Conservation (phyloP, 306 rosid species). For the Pterocarpus macrocarpus region DNA sequence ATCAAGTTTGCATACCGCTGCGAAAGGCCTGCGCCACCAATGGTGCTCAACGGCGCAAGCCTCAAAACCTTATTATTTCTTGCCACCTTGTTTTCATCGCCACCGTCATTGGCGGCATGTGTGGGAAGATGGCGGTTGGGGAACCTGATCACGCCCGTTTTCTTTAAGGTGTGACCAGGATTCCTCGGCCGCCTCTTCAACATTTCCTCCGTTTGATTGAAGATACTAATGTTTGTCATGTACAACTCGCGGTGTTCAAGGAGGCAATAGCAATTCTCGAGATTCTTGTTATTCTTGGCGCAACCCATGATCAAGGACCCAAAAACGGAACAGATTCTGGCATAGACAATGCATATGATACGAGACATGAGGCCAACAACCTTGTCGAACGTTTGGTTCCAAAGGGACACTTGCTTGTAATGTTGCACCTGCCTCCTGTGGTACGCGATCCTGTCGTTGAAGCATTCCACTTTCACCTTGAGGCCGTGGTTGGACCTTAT, state of each 20-base stretch:
- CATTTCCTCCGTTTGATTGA: conserved; percentile 10
- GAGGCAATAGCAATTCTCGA: conserved; percentile 47
- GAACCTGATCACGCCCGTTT: conserved; percentile 32
- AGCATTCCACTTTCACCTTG: conserved; percentile 51
- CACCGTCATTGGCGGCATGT: not conserved
- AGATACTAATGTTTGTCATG: conserved; percentile 3
- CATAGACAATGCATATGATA: conserved; percentile 56
- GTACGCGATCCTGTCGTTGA: conserved; percentile 42
- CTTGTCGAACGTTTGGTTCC: conserved; percentile 67
- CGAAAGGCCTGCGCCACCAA: conserved; percentile 74
- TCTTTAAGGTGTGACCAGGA: conserved; percentile 40
- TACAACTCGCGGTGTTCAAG: conserved; percentile 46
- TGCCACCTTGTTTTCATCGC: not conserved
- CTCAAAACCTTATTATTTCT: conserved; percentile 45
- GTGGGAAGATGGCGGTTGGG: not conserved
- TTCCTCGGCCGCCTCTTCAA: not conserved
- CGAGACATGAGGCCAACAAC: conserved; percentile 64
- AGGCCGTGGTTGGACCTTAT: conserved; percentile 36
- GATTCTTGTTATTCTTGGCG: not conserved
- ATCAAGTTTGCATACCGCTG: conserved; percentile 69
- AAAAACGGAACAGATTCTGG: conserved; percentile 59
- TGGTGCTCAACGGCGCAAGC: conserved; percentile 56
- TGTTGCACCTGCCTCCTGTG: conserved; percentile 55
- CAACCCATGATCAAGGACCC: conserved; percentile 43
- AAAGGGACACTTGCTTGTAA: conserved; percentile 69